Conservation (phyloP, 2,329 filamentous ascomycete species). For the Penicillium concentricum region DNA sequence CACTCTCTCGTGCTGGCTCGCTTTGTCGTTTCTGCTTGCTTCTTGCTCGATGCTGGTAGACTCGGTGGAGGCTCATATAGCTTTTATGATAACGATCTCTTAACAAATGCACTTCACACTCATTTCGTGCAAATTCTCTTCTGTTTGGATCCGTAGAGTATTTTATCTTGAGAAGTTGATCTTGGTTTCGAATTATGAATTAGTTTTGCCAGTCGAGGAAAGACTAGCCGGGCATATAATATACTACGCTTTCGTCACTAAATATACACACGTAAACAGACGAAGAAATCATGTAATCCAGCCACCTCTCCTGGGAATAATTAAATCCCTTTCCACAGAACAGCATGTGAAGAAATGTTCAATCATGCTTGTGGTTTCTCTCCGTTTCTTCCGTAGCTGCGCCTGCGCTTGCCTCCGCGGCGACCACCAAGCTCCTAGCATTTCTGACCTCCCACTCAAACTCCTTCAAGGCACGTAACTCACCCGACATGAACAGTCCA, state of each 20-base stretch:
- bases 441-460: slow-evolving; percentile 91
- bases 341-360: neutral
- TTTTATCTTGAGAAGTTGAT: neutral
- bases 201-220: neutral
- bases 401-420: slow-evolving; percentile 9
- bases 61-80: neutral
- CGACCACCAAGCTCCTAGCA: slow-evolving; percentile 47
- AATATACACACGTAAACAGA: neutral
- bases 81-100: slow-evolving; percentile 11
- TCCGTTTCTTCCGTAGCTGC: neutral
- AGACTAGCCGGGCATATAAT: neutral
- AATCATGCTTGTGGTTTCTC: neutral
- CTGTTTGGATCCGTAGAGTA: neutral
- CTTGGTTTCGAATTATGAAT: slow-evolving; percentile 1
- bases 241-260: neutral
- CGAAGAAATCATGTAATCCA: neutral
- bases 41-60: neutral
- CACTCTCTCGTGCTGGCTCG: neutral
- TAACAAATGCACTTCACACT: slow-evolving; percentile 21
- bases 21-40: neutral
- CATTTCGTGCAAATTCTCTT: slow-evolving; percentile 12
- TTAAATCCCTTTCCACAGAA: neutral
- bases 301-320: neutral
- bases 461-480: slow-evolving; percentile 79
- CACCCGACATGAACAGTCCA: slow-evolving; percentile 79